phyloP scores from a whole-genome alignment of 78 protist genomes.

The Anaeramoeba ignava region DNA sequence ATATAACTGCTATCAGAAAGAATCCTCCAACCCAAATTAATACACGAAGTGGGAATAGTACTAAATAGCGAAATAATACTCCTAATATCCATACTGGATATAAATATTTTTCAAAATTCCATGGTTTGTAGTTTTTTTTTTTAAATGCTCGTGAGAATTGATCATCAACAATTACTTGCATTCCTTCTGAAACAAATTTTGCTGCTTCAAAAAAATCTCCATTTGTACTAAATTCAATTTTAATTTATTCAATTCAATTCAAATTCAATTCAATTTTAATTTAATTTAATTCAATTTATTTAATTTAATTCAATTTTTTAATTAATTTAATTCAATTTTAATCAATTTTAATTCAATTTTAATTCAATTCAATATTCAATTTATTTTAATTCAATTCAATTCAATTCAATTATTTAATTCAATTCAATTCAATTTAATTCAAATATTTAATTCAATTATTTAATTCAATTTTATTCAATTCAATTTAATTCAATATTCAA shows the following conservation, averaged over 20 bases:
- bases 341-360: too few relatives aligned
- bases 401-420: too few relatives aligned
- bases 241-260: slow-evolving; percentile 6
- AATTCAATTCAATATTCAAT: too few relatives aligned
- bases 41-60: slow-evolving; percentile 41
- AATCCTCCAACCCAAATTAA: not conserved
- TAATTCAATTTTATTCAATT: too few relatives aligned
- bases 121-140: not conserved
- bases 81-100: slow-evolving; percentile 47
- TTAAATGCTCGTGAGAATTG: not conserved
- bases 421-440: too few relatives aligned
- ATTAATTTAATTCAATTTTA: too few relatives aligned
- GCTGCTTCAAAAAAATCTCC: not conserved
- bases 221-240: not conserved
- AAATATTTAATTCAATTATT: too few relatives aligned
- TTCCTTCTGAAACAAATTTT: not conserved
- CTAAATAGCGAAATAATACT: slow-evolving; percentile 36
- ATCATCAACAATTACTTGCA: slow-evolving; percentile 4
- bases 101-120: not conserved
- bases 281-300: too few relatives aligned
- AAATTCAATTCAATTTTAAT: not conserved
- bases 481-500: too few relatives aligned
- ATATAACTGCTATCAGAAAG: not conserved
- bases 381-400: too few relatives aligned
- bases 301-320: too few relatives aligned